Base-by-base conservation (phyloP, 345 rosid genomes). In the Leavenworthia alabamica region DNA sequence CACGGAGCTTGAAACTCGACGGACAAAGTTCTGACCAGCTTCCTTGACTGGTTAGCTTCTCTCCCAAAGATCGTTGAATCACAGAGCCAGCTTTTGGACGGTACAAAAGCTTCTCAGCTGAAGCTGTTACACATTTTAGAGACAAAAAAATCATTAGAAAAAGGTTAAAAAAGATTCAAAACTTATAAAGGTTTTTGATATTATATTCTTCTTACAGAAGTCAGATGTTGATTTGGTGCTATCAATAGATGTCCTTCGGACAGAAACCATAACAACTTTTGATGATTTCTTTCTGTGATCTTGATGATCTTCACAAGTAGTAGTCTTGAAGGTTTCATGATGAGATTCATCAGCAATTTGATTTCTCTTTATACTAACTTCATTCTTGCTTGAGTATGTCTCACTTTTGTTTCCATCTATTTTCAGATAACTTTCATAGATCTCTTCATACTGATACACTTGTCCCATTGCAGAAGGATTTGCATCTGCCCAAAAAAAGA, bases 11-110 rank as follows among this genome's bases (percentile, higher is more conserved):
- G 41, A 88, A 88, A 72, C 68, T 77, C 5, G 89, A 83, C 28
- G 91, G 91, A 12, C 80, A 71, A 63, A 88, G 22, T 53, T 75
- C 83, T 33, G 84, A 78, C 95, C 95, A 85, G 77, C 76, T 66
- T 64, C 87, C 84, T 52, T 80, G 48, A 72, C 37, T 71, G 24
- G 67, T 72, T 33, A 67, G 48, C 14, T 73, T 73, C 68, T 73
- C 77, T 39, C 77, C 77, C 11, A 55, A 29, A 2, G 60, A 67
- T 40, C 69, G 64, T 61, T 56, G 77, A 60, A 73, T 53, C 46
- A 51, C 51, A 65, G 73, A 55, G 37, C 96, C 94, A 16, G 87
- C 94, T 60, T 72, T 76, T 29, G 90, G 94, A 50, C 74, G 80
- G 54, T 73, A 80, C 29, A 83, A 39, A 40, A 75, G 50, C 65